phyloP scores from a whole-genome alignment of 495 filamentous ascomycete species.

The Aspergillus ostianus region DNA sequence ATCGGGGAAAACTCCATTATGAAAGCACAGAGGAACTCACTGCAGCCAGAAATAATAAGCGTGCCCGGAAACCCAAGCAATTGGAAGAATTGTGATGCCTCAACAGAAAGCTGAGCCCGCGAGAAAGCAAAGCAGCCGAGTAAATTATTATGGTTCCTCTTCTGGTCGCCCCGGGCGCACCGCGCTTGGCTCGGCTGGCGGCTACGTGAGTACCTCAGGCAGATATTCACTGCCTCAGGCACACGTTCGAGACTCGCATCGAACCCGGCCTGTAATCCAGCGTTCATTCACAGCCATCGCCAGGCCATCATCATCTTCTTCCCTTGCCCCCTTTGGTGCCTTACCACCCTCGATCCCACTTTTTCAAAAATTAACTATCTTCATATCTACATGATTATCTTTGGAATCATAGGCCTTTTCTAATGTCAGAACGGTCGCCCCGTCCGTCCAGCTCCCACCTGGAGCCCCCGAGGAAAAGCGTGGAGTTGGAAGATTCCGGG shows the following conservation, averaged over 20 bases:
- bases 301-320: conserved; percentile 30
- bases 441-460: conserved; percentile 46
- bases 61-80: not conserved
- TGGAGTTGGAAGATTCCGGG: conserved; percentile 69
- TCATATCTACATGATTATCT: conserved; percentile 20
- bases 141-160: conserved; percentile 4
- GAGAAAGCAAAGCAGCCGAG: not conserved
- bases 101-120: not conserved
- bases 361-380: conserved; percentile 17
- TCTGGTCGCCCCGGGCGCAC: not conserved
- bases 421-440: conserved; percentile 43
- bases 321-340: conserved; percentile 16
- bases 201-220: conserved; percentile 18
- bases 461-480: conserved; percentile 64
- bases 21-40: not conserved
- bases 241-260: conserved; percentile 36
- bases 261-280: conserved; percentile 23
- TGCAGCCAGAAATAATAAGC: not conserved
- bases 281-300: conserved; percentile 1
- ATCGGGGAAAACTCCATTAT: not conserved
- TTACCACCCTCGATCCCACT: not conserved
- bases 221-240: conserved; percentile 30
- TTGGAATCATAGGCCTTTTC: conserved; percentile 21
- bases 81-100: not conserved
- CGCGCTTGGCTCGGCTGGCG: conserved; percentile 26